These are phyloP conservation scores for Actinidia arguta DNA, from an alignment of 179 eudicot genomes.

Conservation along the genomic window DNA sequence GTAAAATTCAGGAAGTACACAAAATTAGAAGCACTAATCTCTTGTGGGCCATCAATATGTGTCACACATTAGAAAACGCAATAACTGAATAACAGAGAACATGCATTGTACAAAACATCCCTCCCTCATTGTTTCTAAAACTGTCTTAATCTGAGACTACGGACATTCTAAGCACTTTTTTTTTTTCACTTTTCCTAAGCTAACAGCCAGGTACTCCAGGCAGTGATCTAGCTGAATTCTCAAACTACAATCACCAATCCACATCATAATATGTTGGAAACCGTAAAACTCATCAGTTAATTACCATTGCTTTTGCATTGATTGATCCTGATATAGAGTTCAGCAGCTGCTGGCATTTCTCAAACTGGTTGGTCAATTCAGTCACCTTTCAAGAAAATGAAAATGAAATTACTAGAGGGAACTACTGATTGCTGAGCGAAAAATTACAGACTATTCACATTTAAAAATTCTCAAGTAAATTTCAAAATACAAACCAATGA, in stretches of 20 bases:
- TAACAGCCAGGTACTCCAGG: too few species aligned
- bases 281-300: neutral
- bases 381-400: conserved; percentile 51
- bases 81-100: neutral
- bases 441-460: neutral
- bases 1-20: conserved; percentile 16
- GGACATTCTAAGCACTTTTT: too few species aligned
- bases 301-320: conserved; percentile 77
- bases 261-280: neutral
- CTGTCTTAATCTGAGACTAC: neutral
- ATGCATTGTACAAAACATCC: neutral
- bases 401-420: neutral
- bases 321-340: conserved; percentile 81
- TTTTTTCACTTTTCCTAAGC: too few species aligned
- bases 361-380: conserved; percentile 83
- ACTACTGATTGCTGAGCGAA: too few species aligned
- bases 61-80: neutral
- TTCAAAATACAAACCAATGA: conserved; percentile 56
- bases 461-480: neutral
- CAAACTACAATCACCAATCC: neutral
- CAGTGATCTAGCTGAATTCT: neutral
- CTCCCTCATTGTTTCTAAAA: neutral
- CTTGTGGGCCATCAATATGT: neutral
- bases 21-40: neutral
- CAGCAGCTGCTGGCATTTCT: conserved; percentile 94